Base-by-base conservation (phyloP, 345 rosid species). In the Dipteronia dyeriana region DNA sequence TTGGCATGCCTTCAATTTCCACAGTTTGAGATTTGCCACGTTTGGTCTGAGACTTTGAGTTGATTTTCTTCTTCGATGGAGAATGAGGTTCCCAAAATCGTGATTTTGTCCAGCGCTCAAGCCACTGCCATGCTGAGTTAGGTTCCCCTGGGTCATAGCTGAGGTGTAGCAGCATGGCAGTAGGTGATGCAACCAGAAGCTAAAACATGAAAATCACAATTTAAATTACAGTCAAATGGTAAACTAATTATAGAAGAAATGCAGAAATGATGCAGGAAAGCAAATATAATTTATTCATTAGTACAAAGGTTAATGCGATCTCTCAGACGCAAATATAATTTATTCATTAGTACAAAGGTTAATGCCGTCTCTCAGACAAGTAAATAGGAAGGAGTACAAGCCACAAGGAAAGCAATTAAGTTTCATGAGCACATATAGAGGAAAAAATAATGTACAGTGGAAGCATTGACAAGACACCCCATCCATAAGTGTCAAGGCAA, bases 51-150 rank as follows among this genome's bases (percentile, higher is more conserved):
- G 86, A 62, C 73, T 83, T 86, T 60, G 81, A 65, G 7, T 66
- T 68, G 54, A 66, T 59, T 68, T 68, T 86, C 79, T 78, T 88
- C 79, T 81, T 78, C 62, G 68, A 78, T 53, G 81, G 84, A 26
- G 86, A 78, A 81, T 79, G 81, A 57, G 86, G 84, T 75, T 76
- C 83, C 96, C 92, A 91, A 76, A 89, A 87, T 66, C 59, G 84
- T 76, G 86, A 85, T 6, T 57, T 81, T 29, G 94, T 87, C 97
- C 98, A 94, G 65, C 96, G 91, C 76, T 79, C 87, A 76, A 91
- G 86, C 98, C 98, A 94, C 67, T 83, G 84, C 83, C 73, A 71
- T 38, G 86, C 82, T 9, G 89, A 88, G 82, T 94, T 92, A 57
- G 91, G 87, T 71, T 92, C 90, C 71, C 83, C 89, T 16, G 79